Base-by-base conservation (phyloP, 1,284 basidiomycete species). In the Serendipita sp. region DNA sequence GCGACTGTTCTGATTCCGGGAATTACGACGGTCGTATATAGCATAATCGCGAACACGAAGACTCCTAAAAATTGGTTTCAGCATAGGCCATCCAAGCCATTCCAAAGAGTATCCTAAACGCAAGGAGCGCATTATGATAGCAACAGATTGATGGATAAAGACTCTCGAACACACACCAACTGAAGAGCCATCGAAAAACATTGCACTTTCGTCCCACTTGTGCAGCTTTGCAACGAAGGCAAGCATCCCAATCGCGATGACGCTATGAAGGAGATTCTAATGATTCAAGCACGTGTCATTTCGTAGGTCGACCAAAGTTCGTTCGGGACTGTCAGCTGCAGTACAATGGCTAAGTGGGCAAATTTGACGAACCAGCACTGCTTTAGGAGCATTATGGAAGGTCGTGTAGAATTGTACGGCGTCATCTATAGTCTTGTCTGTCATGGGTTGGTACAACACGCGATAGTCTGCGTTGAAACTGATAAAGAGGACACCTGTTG, bases 141-240 rank as follows among this genome's bases (percentile, higher is more conserved):
- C n/a, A 17, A 49, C 45, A 49, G 45, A 17, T 17, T 22, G 64
- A 35, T 12, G 55, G 61, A 42, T 5, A 38, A 12, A 38, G 35
- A 38, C 35, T 6, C 43, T 12, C 4, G 13, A 29, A 22, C 2
- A 65, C 79, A 69, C 67, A 92, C 91, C 88, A 65, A 93, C 74
- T 67, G 83, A 84, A 32, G 85, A 84, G 43, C 92, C 92, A 73
- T 94, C 92, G 71, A 95, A 95, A 76, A 90, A 92, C 75, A 93
- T 81, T 13, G 92, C 92, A 68, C 87, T 90, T 69, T 94, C 91
- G 71, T 85, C 84, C 90, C 91, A 94, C 67, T 78, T 81, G 73
- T 88, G 79, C 65, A 94, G 76, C 74, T 94, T 94, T 62, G 82
- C 78, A 13, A 91, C 69, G 62, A 92, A 77, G 2, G 84, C 85